Base-by-base conservation (phyloP, 1,139 yeast genomes). In the Scheffersomyces segobiensis region DNA sequence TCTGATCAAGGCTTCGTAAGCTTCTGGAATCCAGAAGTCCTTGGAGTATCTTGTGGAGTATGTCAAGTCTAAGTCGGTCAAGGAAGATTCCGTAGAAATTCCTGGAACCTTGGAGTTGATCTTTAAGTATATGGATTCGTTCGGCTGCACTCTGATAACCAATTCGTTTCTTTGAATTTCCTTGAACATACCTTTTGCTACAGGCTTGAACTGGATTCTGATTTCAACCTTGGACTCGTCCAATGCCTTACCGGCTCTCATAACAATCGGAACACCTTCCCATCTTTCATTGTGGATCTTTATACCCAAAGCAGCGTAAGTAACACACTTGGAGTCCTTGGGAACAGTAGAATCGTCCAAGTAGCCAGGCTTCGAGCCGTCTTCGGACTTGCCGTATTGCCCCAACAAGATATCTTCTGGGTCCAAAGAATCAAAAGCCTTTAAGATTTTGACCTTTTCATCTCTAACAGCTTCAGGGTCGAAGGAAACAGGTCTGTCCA, bases 201-300 rank as follows among this genome's bases (percentile, higher is more conserved):
- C 96, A 53, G 90, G 89, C 77, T 89, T 92, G 80, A 89, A 95
- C 79, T 95, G 98, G 63, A 96, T 81, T 75, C 98, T 86, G 64
- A 96, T 88, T 78, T 96, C 99, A 58, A 95, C 99, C 80, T 93
- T 91, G 59, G 93, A 89, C 70, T 89, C 95, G 71, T 93, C 91
- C 60, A 93, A 81, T 18, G 98, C 98, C 79, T 95, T 95, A 70
- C 99, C 99, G 22, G 98, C 99, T 77, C 97, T 87, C 81, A 95
- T 81, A 56, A 95, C 89, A 71, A 95, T 87, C 58, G 99, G 99
- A 54, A 95, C 98, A 67, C 98, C 98, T 64, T 90, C 95, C 99
- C 99, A 95, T 73, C 98, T 87, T 75, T 93, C 98, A 74, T 93
- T 96, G 69, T 87, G 81, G 71, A 95, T 91, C 63, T 86, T 80